Conservation (phyloP, 805 yeast genomes). For the Zygoascus flipseniorum region DNA sequence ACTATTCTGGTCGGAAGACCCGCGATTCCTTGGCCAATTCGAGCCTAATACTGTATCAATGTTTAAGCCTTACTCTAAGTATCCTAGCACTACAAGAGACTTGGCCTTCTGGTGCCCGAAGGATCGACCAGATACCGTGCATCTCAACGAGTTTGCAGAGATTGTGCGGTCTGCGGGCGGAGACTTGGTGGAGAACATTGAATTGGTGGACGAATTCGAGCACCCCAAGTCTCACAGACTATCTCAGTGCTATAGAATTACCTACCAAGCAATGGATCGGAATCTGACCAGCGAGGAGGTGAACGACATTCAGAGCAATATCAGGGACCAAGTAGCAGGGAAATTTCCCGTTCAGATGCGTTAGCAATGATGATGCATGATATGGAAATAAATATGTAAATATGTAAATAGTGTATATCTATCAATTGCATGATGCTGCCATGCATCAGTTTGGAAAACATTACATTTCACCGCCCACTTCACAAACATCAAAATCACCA, state of each 20-base stretch:
- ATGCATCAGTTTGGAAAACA: background rate
- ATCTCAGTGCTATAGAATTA: conserved; percentile 82
- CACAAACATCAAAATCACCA: no score
- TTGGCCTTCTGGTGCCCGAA: conserved; percentile 83
- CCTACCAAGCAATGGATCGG: conserved; percentile 94
- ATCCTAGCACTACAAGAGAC: conserved; percentile 80
- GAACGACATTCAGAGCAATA: conserved; percentile 59
- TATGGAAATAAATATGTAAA: background rate
- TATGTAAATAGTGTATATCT: background rate
- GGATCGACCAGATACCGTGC: conserved; percentile 29
- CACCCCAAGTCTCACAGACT: conserved; percentile 74
- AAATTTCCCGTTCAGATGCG: conserved; percentile 52
- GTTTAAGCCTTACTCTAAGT: conserved; percentile 84
- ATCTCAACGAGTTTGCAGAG: conserved; percentile 91
- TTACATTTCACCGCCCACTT: no score
- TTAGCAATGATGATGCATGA: conserved; percentile 16
- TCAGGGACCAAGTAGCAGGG: conserved; percentile 48
- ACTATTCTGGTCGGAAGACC: conserved; percentile 82
- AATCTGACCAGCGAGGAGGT: conserved; percentile 80
- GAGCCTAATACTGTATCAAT: conserved; percentile 51
- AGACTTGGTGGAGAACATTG: conserved; percentile 81
- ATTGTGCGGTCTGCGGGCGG: conserved; percentile 74
- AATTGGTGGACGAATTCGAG: conserved; percentile 65
- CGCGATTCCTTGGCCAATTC: conserved; percentile 70
- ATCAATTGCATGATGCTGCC: background rate